A percentile compares a stretch with the other conserved stretches of the same genome.
These are phyloP conservation scores for Phlyctochytrium bullatum DNA, from an alignment of 192 early-diverging fungal species.

Conservation along the genomic window DNA sequence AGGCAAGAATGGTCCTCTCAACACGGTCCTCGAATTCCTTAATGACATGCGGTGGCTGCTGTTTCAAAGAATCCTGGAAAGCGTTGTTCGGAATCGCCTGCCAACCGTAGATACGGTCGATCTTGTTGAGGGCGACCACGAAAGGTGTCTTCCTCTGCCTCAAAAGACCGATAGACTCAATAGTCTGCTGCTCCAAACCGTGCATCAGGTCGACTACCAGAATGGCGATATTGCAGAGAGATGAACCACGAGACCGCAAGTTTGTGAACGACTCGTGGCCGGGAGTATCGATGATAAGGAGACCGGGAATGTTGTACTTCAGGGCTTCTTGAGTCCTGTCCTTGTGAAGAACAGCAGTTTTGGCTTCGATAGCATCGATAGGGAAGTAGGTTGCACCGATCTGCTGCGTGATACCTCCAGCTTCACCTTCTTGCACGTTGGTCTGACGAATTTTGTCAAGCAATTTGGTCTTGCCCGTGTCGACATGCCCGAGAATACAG, in stretches of 20 bases:
- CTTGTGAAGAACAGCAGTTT: slow-evolving; percentile 77
- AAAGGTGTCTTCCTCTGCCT: slow-evolving; percentile 95
- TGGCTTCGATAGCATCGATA: slow-evolving; percentile 86
- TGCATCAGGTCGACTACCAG: slow-evolving; percentile 99
- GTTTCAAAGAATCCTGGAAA: slow-evolving; percentile 72
- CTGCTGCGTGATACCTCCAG: slow-evolving; percentile 99
- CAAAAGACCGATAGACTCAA: slow-evolving; percentile 90
- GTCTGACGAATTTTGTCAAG: slow-evolving; percentile 99
- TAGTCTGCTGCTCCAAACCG: slow-evolving; percentile 96
- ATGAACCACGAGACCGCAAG: slow-evolving; percentile 90
- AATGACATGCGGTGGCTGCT: slow-evolving; percentile 70
- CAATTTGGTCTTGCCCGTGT: slow-evolving; percentile 92
- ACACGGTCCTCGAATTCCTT: slow-evolving; percentile 86
- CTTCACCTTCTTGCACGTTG: slow-evolving; percentile 99
- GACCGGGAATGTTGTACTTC: slow-evolving; percentile 86
- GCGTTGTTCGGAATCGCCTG: slow-evolving; percentile 77
- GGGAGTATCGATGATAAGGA: slow-evolving; percentile 96
- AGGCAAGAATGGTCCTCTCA: slow-evolving; percentile 71
- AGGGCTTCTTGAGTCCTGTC: slow-evolving; percentile 47
- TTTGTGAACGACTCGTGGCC: slow-evolving; percentile 99
- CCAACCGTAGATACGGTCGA: slow-evolving; percentile 96
- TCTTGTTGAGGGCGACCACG: slow-evolving; percentile 98
- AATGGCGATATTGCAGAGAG: slow-evolving; percentile 98
- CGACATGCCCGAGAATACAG: slow-evolving; percentile 98
- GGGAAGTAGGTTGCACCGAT: slow-evolving; percentile 99